These are phyloP conservation scores for Nicotiana otophora DNA, from an alignment of 257 asterid species.

Conservation along the genomic window DNA sequence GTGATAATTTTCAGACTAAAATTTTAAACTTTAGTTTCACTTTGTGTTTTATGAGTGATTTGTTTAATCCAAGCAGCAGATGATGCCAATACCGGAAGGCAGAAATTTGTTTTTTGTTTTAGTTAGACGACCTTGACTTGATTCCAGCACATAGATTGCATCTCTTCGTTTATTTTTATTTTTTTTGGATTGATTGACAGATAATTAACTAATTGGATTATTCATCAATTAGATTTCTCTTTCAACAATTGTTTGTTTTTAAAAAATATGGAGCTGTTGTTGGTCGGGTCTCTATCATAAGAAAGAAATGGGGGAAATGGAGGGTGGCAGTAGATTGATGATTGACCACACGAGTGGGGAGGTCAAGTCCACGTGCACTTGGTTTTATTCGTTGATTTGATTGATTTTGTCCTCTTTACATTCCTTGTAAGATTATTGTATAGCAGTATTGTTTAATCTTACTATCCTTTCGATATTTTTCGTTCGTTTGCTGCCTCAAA, in stretches of 20 bases:
- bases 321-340: constrained; percentile 38
- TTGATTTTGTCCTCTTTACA: constrained; percentile 39
- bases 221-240: not conserved
- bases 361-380: constrained; percentile 76
- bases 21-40: not conserved
- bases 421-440: not conserved
- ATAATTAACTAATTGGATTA: not conserved
- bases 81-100: not conserved
- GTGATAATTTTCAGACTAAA: not conserved
- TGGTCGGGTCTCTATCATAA: constrained; percentile 4
- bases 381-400: constrained; percentile 48
- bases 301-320: constrained; percentile 2
- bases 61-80: not conserved
- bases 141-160: not conserved
- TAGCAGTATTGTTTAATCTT: not conserved
- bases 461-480: not conserved
- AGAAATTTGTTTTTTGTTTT: not conserved
- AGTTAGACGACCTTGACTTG: not conserved
- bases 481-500: not conserved
- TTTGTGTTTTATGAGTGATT: not conserved
- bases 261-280: not conserved
- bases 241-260: not conserved
- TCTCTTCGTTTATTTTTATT: not conserved
- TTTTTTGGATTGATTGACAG: not conserved
- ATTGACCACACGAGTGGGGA: constrained; percentile 83